Base-by-base conservation (phyloP, 2,329 filamentous ascomycete genomes). In the Aspergillus proliferans region DNA sequence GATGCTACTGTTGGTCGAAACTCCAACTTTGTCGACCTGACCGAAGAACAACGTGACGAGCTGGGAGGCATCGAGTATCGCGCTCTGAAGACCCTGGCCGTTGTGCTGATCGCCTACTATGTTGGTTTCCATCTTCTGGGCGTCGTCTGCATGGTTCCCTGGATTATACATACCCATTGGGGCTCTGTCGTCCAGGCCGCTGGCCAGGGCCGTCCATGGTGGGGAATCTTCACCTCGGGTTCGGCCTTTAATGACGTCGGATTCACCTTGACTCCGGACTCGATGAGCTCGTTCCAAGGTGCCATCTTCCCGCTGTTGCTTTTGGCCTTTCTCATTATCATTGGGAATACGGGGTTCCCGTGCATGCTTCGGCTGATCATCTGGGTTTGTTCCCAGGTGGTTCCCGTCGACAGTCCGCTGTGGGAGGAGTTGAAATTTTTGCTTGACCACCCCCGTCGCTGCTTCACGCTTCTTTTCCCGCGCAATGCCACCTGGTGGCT, bases 231-330 rank as follows among this genome's bases (percentile, higher is more conserved):
- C 71, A 95, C 88, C 0, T 74, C 90, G 12, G 88, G 83, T 44
- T 93, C 90, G 38, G 81, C 90, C 48, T 96, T 98, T 70, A 96
- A 92, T 70, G 92, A 98, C 72, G 73, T 97, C n/a, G 93, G 93
- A 9, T 92, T 90, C 59, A 92, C 91, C 1, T 74, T 98, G 55
- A 97, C 90, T 0, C 86, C 91, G 0, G 88, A 97, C 70, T 96
- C 90, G 58, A 96, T 98, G 90, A 79, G 83, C 39, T 92, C 88
- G 0, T 97, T 97, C 67, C 84, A 88, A 58, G 80, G 75, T 7
- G 88, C 89, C 1, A 75, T 86, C 6, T 86, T 88, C 58, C 83
- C 86, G 0, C 75, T 97, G 42, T 74, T 96, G 19, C 65, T 93
- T 40, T 82, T 90, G 70, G 83, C 83, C 6, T 95, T 95, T 58